Evolutionary conservation across 768 basidiomycete species (phyloP), one percentile per base, ranked within the genome.

Genomic region (Boletus sp.): DNA sequence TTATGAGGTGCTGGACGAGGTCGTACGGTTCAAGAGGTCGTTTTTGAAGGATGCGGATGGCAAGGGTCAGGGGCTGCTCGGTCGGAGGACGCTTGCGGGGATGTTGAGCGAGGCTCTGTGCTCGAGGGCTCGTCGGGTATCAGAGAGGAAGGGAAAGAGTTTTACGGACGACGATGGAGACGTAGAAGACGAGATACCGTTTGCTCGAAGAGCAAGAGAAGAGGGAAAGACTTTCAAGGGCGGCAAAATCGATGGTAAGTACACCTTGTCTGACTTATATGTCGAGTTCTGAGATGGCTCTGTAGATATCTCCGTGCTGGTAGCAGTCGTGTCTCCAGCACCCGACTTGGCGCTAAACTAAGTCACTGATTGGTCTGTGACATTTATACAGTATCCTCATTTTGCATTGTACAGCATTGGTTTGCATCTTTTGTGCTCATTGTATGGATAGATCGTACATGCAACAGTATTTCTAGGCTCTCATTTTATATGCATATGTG

Each of bases 201-300:
- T 95, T 73, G 90, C 84, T 51, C 73, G 86, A n/a, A 79, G 89
- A 18, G 92, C 93, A 24, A 76, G 82, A 60, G 86, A 93, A 64
- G 80, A 82, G 50, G 92, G 92, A 15, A 81, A 82, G 65, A 71
- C 71, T 36, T 94, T 91, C 70, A 76, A 77, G 17, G 92, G 92
- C 40, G 93, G 93, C 32, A 95, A 95, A 76, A 82, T 83, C 50
- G 92, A 95, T 74, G 92, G 91, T 90, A 57, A 68, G 83, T 67
- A 17, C 33, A 0, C 8, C 1, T 39, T 33, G 15, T 24, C 24
- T 53, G 5, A 0, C 9, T 0, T 15, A 1, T 14, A 20, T 15
- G 15, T 1, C 20, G 7, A 15, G 9, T 44, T 47, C 53, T 65
- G 44, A 69, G 7, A 12, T 18, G 49, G 10, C 5, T 7, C 15